Evolutionary conservation across 1,284 basidiomycete genomes (phyloP).

Genomic region (Pyrrhoderma lamaoense): DNA sequence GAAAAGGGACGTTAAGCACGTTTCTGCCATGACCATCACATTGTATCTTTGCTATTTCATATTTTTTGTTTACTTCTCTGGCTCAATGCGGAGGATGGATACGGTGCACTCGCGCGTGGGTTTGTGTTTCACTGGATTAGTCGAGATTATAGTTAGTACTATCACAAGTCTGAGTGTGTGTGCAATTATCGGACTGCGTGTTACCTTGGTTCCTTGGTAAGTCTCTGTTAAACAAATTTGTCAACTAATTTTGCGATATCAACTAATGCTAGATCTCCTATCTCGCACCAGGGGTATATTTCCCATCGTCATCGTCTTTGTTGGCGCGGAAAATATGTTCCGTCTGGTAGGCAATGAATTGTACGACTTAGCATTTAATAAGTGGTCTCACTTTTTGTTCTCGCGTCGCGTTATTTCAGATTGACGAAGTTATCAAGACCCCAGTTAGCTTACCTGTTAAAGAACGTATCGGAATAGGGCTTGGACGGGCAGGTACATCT

Average conservation of each 20-base stretch:
- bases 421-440: slow-evolving; percentile 85
- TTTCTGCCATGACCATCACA: slow-evolving; percentile 61
- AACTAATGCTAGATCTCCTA: slow-evolving; percentile 5
- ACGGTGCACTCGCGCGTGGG: slow-evolving; percentile 89
- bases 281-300: slow-evolving; percentile 59
- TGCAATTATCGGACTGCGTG: slow-evolving; percentile 75
- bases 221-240: slow-evolving; percentile 19
- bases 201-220: slow-evolving; percentile 85
- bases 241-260: not conserved
- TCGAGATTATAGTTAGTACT: slow-evolving; percentile 87
- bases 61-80: slow-evolving; percentile 73
- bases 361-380: not conserved
- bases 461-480: slow-evolving; percentile 83
- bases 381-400: not conserved
- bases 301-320: slow-evolving; percentile 91
- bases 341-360: slow-evolving; percentile 57
- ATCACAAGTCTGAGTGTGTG: slow-evolving; percentile 91
- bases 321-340: slow-evolving; percentile 97
- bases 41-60: slow-evolving; percentile 75
- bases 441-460: slow-evolving; percentile 88
- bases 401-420: slow-evolving; percentile 35
- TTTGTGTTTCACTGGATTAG: slow-evolving; percentile 87
- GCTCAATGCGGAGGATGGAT: slow-evolving; percentile 72
- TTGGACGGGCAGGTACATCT: slow-evolving; percentile 82
- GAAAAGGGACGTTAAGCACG: slow-evolving; percentile 26